A percentile compares a stretch with the other conserved stretches of the same genome.
phyloP scores from a whole-genome alignment of 371 early-diverging fungal genomes.

The Choanephora cucurbitarum region DNA sequence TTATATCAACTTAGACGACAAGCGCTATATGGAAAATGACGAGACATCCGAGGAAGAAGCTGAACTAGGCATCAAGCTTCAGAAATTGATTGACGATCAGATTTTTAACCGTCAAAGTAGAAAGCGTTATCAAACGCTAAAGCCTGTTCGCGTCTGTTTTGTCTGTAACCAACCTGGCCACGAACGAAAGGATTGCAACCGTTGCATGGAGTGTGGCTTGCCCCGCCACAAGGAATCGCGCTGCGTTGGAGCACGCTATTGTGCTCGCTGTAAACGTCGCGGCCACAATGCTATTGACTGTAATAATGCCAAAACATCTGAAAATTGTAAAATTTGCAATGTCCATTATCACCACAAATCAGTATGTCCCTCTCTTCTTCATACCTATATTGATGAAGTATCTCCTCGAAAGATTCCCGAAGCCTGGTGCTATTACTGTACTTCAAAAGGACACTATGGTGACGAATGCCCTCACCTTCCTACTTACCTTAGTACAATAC shows the following conservation, averaged over 20 bases:
- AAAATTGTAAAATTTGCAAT: slow-evolving; percentile 8
- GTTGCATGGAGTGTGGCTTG: slow-evolving; percentile 15
- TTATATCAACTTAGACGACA: slow-evolving; percentile 15
- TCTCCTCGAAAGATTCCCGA: not conserved
- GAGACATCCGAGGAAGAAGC: slow-evolving; percentile 21
- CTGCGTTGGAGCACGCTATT: slow-evolving; percentile 13
- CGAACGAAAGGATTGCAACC: slow-evolving; percentile 6
- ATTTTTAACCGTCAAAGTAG: slow-evolving; percentile 13
- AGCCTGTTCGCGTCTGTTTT: slow-evolving; percentile 10
- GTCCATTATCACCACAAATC: slow-evolving; percentile 10
- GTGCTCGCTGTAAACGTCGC: slow-evolving; percentile 16
- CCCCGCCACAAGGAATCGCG: slow-evolving; percentile 1
- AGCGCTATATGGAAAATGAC: slow-evolving; percentile 19
- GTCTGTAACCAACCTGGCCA: slow-evolving; percentile 21
- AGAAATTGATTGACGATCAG: slow-evolving; percentile 21
- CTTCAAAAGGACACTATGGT: slow-evolving; percentile 23
- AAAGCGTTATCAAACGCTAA: not conserved
- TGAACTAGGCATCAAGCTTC: slow-evolving; percentile 12
- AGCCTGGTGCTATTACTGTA: slow-evolving; percentile 23
- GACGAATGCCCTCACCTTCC: slow-evolving; percentile 24
- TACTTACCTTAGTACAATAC: not conserved
- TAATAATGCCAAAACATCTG: not conserved
- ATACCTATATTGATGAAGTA: slow-evolving; percentile 9
- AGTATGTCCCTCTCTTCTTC: slow-evolving; percentile 15
- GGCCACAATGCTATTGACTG: slow-evolving; percentile 20